Evolutionary conservation across 106 monocot species (phyloP).

Genomic region (Dioscorea alata): DNA sequence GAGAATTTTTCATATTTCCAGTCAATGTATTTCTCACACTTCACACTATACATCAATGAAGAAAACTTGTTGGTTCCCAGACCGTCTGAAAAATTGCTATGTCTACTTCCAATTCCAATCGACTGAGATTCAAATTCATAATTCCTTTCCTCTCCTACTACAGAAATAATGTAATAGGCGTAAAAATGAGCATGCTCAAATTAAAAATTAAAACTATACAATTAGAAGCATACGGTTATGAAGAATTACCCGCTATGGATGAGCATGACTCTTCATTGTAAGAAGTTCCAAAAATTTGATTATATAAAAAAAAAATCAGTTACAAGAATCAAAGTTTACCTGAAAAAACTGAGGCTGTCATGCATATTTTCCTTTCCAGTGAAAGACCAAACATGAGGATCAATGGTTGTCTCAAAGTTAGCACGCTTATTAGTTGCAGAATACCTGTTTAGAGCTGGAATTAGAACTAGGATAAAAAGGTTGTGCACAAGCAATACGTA

Average conservation of each 20-base stretch:
- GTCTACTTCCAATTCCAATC: neutral
- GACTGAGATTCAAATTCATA: constrained; percentile 2
- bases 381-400: constrained; percentile 29
- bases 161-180: neutral
- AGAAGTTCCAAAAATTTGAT: neutral
- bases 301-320: neutral
- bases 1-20: no score
- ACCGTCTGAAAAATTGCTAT: constrained; percentile 1
- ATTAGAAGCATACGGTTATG: neutral
- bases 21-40: no score
- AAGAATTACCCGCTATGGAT: constrained; percentile 40
- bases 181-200: neutral
- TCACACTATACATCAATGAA: no score
- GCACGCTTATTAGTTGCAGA: constrained; percentile 11
- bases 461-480: neutral
- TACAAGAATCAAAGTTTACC: constrained; percentile 24
- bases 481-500: neutral
- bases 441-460: constrained; percentile 11
- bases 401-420: constrained; percentile 20
- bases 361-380: constrained; percentile 18
- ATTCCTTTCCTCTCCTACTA: constrained; percentile 20
- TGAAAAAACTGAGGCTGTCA: constrained; percentile 32
- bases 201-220: neutral
- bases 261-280: constrained; percentile 58
- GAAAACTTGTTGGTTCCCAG: constrained; percentile 6